Evolutionary conservation across 176 grass and related monocot genomes (phyloP).

Genomic region (Cenchrus fungigraminus): DNA sequence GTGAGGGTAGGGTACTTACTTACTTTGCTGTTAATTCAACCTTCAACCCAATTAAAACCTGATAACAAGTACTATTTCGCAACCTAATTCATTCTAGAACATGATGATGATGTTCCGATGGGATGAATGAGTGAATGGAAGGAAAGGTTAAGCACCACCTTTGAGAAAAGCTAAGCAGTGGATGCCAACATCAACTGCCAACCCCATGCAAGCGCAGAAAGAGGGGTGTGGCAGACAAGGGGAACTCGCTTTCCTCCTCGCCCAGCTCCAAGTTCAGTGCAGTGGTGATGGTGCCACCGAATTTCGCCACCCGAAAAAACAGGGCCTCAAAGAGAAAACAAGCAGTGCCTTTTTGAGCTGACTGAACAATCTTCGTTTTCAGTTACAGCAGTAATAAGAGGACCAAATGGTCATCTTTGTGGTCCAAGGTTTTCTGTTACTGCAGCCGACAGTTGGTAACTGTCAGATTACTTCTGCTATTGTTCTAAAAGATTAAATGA

Average conservation of each 20-base stretch:
- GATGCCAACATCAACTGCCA: constrained; percentile 18
- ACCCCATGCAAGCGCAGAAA: background rate
- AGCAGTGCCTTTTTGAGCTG: background rate
- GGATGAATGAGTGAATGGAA: background rate
- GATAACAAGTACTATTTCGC: background rate
- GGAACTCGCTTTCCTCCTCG: constrained; percentile 36
- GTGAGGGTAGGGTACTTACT: constrained; percentile 38
- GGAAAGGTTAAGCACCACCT: constrained; percentile 3
- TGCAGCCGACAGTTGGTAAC: background rate
- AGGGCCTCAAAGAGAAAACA: background rate
- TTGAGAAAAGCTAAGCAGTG: constrained; percentile 8
- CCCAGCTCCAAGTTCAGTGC: constrained; percentile 1
- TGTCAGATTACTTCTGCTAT: background rate
- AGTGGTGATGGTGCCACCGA: constrained; percentile 19
- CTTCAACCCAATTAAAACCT: background rate
- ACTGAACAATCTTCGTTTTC: background rate
- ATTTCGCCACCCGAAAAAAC: background rate
- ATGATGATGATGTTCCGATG: constrained; percentile 14
- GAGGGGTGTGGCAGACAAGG: constrained; percentile 37
- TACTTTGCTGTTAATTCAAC: constrained; percentile 30
- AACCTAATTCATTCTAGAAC: constrained; percentile 13
- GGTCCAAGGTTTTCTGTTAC: background rate
- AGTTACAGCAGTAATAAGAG: background rate
- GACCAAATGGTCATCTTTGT: background rate
- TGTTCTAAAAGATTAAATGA: background rate